Percentiles rank a stretch among this genome's conserved stretches.
Conservation (phyloP, 306 rosid species). For the Amphicarpaea edgeworthii region DNA sequence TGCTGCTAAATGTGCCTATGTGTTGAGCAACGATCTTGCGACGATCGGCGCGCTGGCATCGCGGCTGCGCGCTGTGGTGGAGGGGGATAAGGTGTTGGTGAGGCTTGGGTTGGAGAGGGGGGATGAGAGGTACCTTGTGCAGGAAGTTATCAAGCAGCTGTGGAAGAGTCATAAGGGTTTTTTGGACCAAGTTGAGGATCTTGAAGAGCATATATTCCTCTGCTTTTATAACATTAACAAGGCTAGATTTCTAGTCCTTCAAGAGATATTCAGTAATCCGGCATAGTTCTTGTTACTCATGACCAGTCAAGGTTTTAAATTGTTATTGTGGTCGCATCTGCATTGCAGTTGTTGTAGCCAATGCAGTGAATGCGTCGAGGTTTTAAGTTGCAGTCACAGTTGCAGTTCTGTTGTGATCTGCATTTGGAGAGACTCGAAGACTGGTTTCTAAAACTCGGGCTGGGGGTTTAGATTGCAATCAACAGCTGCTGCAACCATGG, state of each 20-base stretch:
- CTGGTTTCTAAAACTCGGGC: not conserved
- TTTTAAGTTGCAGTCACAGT: not conserved
- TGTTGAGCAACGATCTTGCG: constrained; percentile 56
- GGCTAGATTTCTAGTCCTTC: constrained; percentile 61
- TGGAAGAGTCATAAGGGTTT: constrained; percentile 49
- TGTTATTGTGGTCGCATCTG: not conserved
- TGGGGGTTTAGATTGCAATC: not conserved
- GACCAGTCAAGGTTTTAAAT: not conserved
- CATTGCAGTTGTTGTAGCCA: not conserved
- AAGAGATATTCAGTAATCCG: constrained; percentile 43
- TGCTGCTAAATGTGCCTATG: constrained; percentile 56
- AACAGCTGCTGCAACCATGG: not conserved
- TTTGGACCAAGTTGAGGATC: constrained; percentile 50
- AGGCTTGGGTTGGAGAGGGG: constrained; percentile 60
- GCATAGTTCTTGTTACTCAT: constrained; percentile 34
- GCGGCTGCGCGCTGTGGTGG: constrained; percentile 55
- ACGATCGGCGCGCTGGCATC: constrained; percentile 60
- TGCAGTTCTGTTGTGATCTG: not conserved
- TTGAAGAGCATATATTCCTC: constrained; percentile 58
- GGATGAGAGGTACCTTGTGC: constrained; percentile 51
- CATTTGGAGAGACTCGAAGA: not conserved
- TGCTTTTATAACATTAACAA: constrained; percentile 59
- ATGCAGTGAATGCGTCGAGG: not conserved
- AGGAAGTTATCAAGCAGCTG: constrained; percentile 65
- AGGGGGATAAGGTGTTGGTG: constrained; percentile 57